These are phyloP conservation scores for Sextonia rubra DNA, from an alignment of 164 flowering plant species.

Conservation along the genomic window DNA sequence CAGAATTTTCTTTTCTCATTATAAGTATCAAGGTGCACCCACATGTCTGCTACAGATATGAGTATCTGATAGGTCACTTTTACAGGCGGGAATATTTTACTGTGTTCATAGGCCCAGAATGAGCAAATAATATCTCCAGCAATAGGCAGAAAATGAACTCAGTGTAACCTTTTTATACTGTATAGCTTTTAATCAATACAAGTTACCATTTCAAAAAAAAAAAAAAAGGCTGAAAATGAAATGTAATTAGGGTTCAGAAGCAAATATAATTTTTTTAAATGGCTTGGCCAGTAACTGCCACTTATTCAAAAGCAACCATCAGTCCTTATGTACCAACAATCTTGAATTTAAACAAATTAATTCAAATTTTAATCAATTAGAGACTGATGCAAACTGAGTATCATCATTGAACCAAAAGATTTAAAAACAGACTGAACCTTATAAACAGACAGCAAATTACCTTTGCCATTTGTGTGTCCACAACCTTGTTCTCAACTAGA, in stretches of 20 bases:
- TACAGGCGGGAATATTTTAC: neutral
- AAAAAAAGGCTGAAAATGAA: neutral
- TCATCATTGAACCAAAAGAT: neutral
- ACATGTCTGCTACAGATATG: neutral
- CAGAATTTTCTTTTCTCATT: neutral
- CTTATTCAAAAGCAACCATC: neutral
- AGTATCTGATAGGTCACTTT: neutral
- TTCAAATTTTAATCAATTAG: neutral
- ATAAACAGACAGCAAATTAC: constrained; percentile 18
- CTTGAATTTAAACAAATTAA: neutral
- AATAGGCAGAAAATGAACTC: neutral
- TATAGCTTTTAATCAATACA: too few relatives aligned
- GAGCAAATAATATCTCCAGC: neutral
- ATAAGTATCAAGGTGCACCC: neutral
- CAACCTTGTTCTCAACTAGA: constrained; percentile 54
- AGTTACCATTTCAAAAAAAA: too few relatives aligned
- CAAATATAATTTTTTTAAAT: too few relatives aligned
- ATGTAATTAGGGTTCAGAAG: neutral
- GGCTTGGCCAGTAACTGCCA: neutral
- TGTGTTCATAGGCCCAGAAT: neutral
- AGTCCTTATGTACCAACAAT: neutral
- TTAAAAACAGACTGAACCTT: neutral
- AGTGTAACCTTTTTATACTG: too few relatives aligned
- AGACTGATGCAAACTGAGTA: neutral
- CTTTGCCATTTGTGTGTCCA: constrained; percentile 51